Percentiles rank a stretch among this genome's conserved stretches.
phyloP scores from a whole-genome alignment of 2,329 filamentous ascomycete species.

The Cladophialophora chaetospira region DNA sequence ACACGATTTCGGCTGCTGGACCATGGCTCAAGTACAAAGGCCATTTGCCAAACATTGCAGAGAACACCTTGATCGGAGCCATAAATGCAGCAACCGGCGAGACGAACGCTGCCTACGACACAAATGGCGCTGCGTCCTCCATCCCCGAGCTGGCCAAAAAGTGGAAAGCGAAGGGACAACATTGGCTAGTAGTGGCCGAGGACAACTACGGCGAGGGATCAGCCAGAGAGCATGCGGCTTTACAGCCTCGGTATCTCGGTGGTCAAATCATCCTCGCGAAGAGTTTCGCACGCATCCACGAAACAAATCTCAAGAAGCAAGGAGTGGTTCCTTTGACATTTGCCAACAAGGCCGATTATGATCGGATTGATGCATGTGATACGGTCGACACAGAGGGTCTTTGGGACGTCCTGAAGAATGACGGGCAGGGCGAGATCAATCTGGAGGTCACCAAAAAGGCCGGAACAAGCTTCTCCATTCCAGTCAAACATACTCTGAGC shows the following conservation, averaged over 20 bases:
- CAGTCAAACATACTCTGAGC: slow-evolving; percentile 84
- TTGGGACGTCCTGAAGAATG: slow-evolving; percentile 74
- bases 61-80: slow-evolving; percentile 95
- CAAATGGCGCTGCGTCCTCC: slow-evolving; percentile 70
- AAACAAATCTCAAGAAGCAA: slow-evolving; percentile 97
- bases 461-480: slow-evolving; percentile 68
- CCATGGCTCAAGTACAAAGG: slow-evolving; percentile 99
- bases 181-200: slow-evolving; percentile 95
- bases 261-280: slow-evolving; percentile 82
- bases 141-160: slow-evolving; percentile 84
- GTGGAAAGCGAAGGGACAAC: slow-evolving; percentile 74
- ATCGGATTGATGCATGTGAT: slow-evolving; percentile 79
- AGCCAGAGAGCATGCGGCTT: slow-evolving; percentile 83
- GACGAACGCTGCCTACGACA: slow-evolving; percentile 88
- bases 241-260: slow-evolving; percentile 89
- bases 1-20: slow-evolving; percentile 95
- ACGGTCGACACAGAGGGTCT: slow-evolving; percentile 79
- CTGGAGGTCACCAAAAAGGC: slow-evolving; percentile 65
- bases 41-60: slow-evolving; percentile 94
- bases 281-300: slow-evolving; percentile 88
- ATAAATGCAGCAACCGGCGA: slow-evolving; percentile 89
- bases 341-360: slow-evolving; percentile 83
- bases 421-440: slow-evolving; percentile 75
- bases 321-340: slow-evolving; percentile 94
- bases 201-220: slow-evolving; percentile 96